Evolutionary conservation across 768 basidiomycete genomes (phyloP).

Genomic region (Collybia mongolica): DNA sequence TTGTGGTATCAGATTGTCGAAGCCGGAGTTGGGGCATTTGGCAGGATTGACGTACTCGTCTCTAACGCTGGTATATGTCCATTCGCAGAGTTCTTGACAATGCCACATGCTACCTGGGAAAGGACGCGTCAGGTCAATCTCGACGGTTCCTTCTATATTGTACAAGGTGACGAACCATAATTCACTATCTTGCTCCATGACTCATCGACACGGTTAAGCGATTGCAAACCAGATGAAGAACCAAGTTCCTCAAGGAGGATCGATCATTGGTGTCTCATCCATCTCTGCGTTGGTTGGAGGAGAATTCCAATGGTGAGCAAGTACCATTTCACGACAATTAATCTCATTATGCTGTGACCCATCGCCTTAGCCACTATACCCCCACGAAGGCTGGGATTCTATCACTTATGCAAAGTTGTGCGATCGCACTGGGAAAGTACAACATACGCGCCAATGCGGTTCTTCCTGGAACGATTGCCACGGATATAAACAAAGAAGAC

Average conservation of each 20-base stretch:
- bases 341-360: not conserved
- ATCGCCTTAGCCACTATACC: conserved; percentile 58
- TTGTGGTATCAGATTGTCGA: conserved; percentile 52
- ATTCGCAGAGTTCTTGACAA: conserved; percentile 71
- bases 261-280: conserved; percentile 75
- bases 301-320: conserved; percentile 57
- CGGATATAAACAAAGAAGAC: conserved; percentile 78
- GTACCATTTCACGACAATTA: not conserved
- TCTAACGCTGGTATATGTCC: conserved; percentile 67
- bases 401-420: conserved; percentile 78
- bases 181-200: not conserved
- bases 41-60: conserved; percentile 57
- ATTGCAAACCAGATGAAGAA: conserved; percentile 73
- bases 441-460: conserved; percentile 71
- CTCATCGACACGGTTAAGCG: conserved; percentile 34
- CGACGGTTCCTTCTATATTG: conserved; percentile 72
- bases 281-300: conserved; percentile 81
- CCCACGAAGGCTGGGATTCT: conserved; percentile 80
- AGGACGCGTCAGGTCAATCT: conserved; percentile 70
- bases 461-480: conserved; percentile 77
- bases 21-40: conserved; percentile 56
- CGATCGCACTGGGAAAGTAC: conserved; percentile 75
- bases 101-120: conserved; percentile 64
- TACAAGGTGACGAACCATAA: conserved; percentile 47
- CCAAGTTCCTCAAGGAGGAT: conserved; percentile 68